Evolutionary conservation across 805 yeast genomes (phyloP), one percentile per base, ranked within the genome.

Genomic region (Wickerhamomyces silvicola): DNA sequence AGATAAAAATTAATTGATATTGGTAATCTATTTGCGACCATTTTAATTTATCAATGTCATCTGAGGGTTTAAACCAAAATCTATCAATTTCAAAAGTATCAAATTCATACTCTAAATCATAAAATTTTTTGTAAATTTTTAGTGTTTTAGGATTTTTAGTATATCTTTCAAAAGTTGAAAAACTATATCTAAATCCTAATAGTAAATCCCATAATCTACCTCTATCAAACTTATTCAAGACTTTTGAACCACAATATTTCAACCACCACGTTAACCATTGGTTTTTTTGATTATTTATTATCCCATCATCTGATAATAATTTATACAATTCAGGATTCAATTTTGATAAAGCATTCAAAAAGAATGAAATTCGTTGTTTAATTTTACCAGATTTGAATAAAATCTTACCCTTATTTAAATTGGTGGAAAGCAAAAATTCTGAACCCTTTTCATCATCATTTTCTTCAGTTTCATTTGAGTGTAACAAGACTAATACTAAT

Each of bases 221-320:
- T 32, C 96, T 60, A 56, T 86, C 95, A 37, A 67, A 68, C 39
- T 81, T 70, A 27, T 87, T 79, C 72, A 94, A 76, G 6, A 81
- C 86, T 56, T 83, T 83, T 10, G 92, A 74, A 14, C 96, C 96
- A 50, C 84, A 74, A 69, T 83, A 88, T 52, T 86, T 85, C 41
- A 88, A 64, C 97, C 97, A 88, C 95, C 95, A 88, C 24, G 85
- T 69, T 17, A 87, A 64, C 97, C 97, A 88, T 50, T 80, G 87
- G 45, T 84, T 92, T 41, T 81, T 86, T 38, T 74, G 66, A 26
- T 69, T 65, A 42, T 75, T 75, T 28, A 82, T 57, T 17, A 82
- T 70, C 37, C 81, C 87, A 46, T 88, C 97, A 48, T 85, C 94
- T 23, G 76, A 77, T 40, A 88, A 73, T 39, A 75, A 83, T 38